Evolutionary conservation across 208 protist genomes (phyloP).

Genomic region (Leishmania martiniquensis): DNA sequence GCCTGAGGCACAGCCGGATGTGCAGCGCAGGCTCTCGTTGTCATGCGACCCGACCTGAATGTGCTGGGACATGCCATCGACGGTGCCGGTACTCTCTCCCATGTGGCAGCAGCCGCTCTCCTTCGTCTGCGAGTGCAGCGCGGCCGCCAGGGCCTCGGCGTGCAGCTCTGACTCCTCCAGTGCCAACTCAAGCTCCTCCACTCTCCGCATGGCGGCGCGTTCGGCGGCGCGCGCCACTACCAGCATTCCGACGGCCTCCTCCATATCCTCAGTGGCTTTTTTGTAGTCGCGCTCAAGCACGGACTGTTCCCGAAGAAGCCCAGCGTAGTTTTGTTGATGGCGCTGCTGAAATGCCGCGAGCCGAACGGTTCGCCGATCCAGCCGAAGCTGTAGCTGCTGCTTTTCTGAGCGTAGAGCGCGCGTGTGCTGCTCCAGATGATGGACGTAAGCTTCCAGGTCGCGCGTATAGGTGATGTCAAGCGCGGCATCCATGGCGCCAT

Average conservation of each 20-base stretch:
- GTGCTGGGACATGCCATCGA: not conserved
- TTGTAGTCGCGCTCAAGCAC: slow-evolving; percentile 15
- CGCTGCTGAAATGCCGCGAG: slow-evolving; percentile 15
- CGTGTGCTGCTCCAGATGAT: slow-evolving; percentile 9
- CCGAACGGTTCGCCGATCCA: slow-evolving; percentile 18
- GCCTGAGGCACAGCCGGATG: not conserved
- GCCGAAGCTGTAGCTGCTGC: slow-evolving; percentile 24
- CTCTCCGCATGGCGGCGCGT: slow-evolving; percentile 26
- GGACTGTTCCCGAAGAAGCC: slow-evolving; percentile 16
- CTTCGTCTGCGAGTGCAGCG: not conserved
- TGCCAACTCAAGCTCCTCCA: slow-evolving; percentile 17
- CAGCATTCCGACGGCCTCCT: slow-evolving; percentile 23
- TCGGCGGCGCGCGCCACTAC: slow-evolving; percentile 25
- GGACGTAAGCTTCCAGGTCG: slow-evolving; percentile 20
- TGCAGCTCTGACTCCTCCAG: slow-evolving; percentile 15
- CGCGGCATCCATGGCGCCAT: not conserved
- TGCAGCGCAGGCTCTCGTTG: not conserved
- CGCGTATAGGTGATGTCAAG: slow-evolving; percentile 4
- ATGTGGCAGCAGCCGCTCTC: not conserved
- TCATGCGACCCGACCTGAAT: not conserved
- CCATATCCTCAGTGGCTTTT: slow-evolving; percentile 17
- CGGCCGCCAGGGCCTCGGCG: not conserved
- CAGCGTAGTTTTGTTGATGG: slow-evolving; percentile 21
- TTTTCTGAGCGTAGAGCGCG: slow-evolving; percentile 20
- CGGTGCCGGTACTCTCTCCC: not conserved